Conservation (phyloP, 2,329 filamentous ascomycete species). For the Biscogniauxia sp. region DNA sequence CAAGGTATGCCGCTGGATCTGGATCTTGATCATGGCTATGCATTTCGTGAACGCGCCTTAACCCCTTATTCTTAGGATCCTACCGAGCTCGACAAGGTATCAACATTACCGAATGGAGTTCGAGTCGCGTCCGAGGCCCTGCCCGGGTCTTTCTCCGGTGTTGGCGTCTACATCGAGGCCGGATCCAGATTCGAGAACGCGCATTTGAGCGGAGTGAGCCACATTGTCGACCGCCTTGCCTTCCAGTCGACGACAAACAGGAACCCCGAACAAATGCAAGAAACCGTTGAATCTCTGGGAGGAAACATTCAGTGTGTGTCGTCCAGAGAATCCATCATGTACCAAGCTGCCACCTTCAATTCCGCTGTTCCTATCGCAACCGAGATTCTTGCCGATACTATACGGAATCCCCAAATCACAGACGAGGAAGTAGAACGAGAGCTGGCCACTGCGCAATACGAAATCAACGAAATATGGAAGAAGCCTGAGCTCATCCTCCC, state of each 20-base stretch:
- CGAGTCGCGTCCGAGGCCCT: conserved; percentile 93
- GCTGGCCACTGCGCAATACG: conserved; percentile 87
- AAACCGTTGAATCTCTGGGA: conserved; percentile 81
- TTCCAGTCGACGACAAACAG: conserved; percentile 82
- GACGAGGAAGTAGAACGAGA: conserved; percentile 85
- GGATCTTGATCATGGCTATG: too few relatives aligned
- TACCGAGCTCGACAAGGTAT: conserved; percentile 81
- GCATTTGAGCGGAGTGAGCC: conserved; percentile 82
- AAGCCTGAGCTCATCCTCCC: conserved; percentile 96
- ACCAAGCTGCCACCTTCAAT: conserved; percentile 98
- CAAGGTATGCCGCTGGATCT: conserved; percentile 16
- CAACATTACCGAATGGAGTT: conserved; percentile 85
- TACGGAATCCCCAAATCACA: conserved; percentile 79
- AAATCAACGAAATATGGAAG: conserved; percentile 96
- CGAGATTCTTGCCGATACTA: conserved; percentile 86
- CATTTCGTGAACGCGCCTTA: conserved; percentile 1
- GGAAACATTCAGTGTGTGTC: conserved; percentile 98
- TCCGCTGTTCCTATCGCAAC: conserved; percentile 80
- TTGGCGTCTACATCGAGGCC: conserved; percentile 93
- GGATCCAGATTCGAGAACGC: conserved; percentile 92
- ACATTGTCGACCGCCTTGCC: conserved; percentile 92
- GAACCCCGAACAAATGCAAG: conserved; percentile 79
- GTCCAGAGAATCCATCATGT: conserved; percentile 95
- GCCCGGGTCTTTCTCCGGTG: conserved; percentile 89
- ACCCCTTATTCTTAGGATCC: conserved; percentile 61